Base-by-base conservation (phyloP, 192 early-diverging fungal genomes). In the Mortierella hygrophila region DNA sequence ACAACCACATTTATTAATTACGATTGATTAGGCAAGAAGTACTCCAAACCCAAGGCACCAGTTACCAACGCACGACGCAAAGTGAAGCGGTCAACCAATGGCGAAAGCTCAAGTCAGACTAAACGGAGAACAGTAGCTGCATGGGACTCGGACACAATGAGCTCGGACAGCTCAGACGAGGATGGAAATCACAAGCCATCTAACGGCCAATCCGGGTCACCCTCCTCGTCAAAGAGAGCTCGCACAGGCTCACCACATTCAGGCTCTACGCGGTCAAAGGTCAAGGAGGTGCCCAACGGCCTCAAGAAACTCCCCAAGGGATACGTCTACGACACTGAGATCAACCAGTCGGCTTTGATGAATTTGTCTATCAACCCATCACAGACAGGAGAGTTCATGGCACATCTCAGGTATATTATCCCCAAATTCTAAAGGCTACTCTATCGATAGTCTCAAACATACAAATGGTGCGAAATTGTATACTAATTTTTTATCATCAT, bases 71-170 rank as follows among this genome's bases (percentile, higher is more conserved):
- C 79, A 16, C 79, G 79, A 20, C 79, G 79, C 47, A 80, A 80
- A 63, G n/a, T 60, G 40, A 74, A 55, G 52, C 74, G 60, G 41
- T 42, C 71, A 6, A 68, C 23, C 42, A 72, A 46, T 26, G 44
- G 26, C 60, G 26, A 70, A 49, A 44, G 40, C 57, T 42, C 72
- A 74, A 70, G 40, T 15, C 42, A 52, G 37, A 76, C 75, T 4
- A 81, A 81, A 26, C 52, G 80, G n/a, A 65, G 65, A 23, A 60
- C 68, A 41, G 68, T 57, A 9, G 35, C 32, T 37, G 68, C 70
- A 65, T 83, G 76, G 75, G 75, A 72, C 49, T 83, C 81, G 15
- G 82, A 77, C 38, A 75, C 46, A 32, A 78, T 83, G 82, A 83
- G 82, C 68, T 79, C 82, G 7, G 82, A 52, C 35, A 78, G 65